Conservation (phyloP, 805 yeast species). For the Lipomyces sp. region DNA sequence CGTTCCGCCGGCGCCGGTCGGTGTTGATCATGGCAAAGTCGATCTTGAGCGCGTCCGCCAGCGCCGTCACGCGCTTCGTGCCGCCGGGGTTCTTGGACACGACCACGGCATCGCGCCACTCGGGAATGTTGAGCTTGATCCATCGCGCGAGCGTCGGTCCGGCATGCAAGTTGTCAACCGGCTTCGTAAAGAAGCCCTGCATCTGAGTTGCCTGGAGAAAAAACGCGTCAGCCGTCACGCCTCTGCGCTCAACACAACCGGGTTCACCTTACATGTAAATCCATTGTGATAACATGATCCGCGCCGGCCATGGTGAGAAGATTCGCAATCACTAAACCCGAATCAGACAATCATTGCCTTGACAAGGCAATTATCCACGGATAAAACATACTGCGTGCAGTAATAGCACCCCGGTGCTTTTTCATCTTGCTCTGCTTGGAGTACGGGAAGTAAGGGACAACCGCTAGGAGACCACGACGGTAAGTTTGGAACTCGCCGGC, state of each 20-base stretch:
- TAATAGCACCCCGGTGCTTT: conserved; percentile 97
- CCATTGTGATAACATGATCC: conserved; percentile 97
- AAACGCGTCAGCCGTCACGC: background rate
- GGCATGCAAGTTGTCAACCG: conserved; percentile 94
- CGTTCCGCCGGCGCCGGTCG: conserved; percentile 88
- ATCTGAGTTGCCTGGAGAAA: conserved; percentile 81
- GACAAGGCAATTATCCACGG: too few species aligned
- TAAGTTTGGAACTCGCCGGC: background rate
- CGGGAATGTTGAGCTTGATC: conserved; percentile 86
- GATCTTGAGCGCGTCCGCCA: conserved; percentile 94
- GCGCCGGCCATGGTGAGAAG: conserved; percentile 97
- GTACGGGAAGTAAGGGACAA: conserved; percentile 95
- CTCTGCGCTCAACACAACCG: too few species aligned
- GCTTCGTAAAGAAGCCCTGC: conserved; percentile 98
- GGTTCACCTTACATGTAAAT: conserved; percentile 49
- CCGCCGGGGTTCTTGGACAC: conserved; percentile 99
- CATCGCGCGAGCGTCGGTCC: conserved; percentile 95
- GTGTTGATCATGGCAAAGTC: conserved; percentile 99
- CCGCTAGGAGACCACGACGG: conserved; percentile 49
- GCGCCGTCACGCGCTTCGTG: conserved; percentile 93
- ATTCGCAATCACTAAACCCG: conserved; percentile 74
- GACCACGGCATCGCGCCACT: conserved; percentile 85
- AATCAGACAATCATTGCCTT: background rate
- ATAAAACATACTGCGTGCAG: conserved; percentile 59
- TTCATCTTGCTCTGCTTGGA: conserved; percentile 98